phyloP scores from a whole-genome alignment of 1,284 basidiomycete species.

The Ceratorhiza oryzae-sativae region DNA sequence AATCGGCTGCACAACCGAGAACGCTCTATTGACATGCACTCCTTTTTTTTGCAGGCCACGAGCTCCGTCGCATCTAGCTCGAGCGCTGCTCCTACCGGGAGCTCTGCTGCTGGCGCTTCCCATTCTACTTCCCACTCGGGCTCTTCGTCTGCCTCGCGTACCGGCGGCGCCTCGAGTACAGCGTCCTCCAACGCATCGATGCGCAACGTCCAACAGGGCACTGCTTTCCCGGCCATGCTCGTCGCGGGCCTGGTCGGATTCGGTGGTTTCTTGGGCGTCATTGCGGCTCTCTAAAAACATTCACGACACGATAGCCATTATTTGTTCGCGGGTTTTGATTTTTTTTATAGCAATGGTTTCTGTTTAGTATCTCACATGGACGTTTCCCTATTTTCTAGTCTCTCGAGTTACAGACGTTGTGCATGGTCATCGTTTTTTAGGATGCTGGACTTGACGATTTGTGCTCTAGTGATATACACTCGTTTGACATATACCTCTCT shows the following conservation, averaged over 20 bases:
- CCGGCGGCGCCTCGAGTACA: slow-evolving; percentile 28
- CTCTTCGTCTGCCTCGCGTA: slow-evolving; percentile 29
- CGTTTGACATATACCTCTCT: slow-evolving; percentile 27
- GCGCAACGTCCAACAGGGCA: slow-evolving; percentile 13
- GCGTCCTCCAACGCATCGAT: slow-evolving; percentile 15
- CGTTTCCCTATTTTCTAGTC: slow-evolving; percentile 6
- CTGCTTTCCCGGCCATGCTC: neutral
- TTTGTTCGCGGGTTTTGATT: slow-evolving; percentile 16
- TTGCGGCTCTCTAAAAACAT: slow-evolving; percentile 31
- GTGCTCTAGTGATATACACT: slow-evolving; percentile 30
- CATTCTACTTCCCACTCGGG: slow-evolving; percentile 16
- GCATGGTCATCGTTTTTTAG: neutral
- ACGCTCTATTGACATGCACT: neutral
- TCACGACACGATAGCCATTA: slow-evolving; percentile 7
- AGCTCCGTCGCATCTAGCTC: neutral
- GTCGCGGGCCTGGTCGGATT: slow-evolving; percentile 28
- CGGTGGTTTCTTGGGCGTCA: slow-evolving; percentile 19
- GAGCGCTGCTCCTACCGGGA: slow-evolving; percentile 40
- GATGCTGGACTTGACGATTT: slow-evolving; percentile 26
- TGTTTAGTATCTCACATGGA: slow-evolving; percentile 31
- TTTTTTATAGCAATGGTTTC: neutral
- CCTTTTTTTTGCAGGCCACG: neutral
- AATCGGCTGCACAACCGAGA: neutral
- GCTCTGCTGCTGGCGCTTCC: slow-evolving; percentile 25
- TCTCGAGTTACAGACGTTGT: slow-evolving; percentile 1